A percentile compares a stretch with the other conserved stretches of the same genome.
Conservation (phyloP, 176 grass and related monocot species). For the Dactylis glomerata region DNA sequence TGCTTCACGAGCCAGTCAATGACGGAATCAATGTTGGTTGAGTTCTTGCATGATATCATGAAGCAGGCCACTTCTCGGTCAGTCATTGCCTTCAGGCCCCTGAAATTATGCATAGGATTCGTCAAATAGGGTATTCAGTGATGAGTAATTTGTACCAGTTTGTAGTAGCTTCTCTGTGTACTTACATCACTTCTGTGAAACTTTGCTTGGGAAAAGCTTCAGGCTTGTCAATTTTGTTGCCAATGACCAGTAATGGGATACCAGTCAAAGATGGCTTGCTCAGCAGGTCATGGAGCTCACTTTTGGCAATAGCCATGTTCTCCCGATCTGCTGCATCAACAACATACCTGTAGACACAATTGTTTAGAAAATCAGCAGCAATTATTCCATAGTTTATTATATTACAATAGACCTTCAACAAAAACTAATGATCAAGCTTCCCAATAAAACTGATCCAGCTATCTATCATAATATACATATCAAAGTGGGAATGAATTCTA, state of each 20-base stretch:
- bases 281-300: constrained; percentile 90
- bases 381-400: neutral
- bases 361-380: neutral
- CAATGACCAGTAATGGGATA: constrained; percentile 86
- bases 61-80: constrained; percentile 86
- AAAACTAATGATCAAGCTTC: neutral
- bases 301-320: constrained; percentile 85
- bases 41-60: constrained; percentile 99
- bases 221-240: constrained; percentile 86
- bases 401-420: neutral
- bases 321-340: constrained; percentile 88
- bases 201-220: constrained; percentile 76
- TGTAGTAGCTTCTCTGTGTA: neutral
- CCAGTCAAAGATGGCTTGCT: constrained; percentile 82
- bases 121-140: neutral
- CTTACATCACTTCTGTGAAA: constrained; percentile 82
- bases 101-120: constrained; percentile 27
- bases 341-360: constrained; percentile 68
- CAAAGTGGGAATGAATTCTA: neutral
- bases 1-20: constrained; percentile 98
- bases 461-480: neutral
- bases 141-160: neutral
- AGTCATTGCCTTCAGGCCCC: constrained; percentile 65
- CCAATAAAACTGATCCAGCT: neutral
- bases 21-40: constrained; percentile 82